Conservation (phyloP, 2,329 filamentous ascomycete genomes). For the Penicillium sp. region DNA sequence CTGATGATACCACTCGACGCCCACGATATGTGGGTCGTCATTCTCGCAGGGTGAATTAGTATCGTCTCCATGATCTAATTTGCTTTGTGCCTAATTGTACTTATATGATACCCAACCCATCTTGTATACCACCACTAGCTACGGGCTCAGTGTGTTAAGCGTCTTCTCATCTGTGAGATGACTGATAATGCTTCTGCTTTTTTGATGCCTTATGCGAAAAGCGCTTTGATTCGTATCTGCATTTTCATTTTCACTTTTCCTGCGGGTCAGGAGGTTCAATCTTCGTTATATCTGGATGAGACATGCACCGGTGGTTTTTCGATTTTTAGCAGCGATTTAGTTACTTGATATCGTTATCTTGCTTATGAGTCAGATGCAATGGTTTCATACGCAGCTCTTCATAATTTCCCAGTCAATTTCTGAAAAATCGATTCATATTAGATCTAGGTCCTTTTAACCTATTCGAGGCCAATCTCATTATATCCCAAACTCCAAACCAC, state of each 20-base stretch:
- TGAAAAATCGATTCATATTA: neutral
- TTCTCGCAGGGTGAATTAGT: conserved; percentile 17
- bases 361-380: neutral
- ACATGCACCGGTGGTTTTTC: neutral
- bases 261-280: neutral
- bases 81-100: neutral
- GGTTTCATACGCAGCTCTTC: neutral
- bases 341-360: neutral
- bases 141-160: neutral
- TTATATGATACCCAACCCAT: conserved; percentile 15
- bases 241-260: neutral
- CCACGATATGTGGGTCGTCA: conserved; percentile 35
- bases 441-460: neutral
- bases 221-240: neutral
- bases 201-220: conserved; percentile 1
- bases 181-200: neutral
- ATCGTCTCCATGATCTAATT: neutral
- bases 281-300: neutral
- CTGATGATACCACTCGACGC: conserved; percentile 23
- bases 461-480: neutral
- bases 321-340: neutral
- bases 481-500: neutral
- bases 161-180: neutral
- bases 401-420: neutral
- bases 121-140: neutral